A percentile compares a stretch with the other conserved stretches of the same genome.
Evolutionary conservation across 768 basidiomycete genomes (phyloP).

Genomic region (Pulveroboletus sp.): DNA sequence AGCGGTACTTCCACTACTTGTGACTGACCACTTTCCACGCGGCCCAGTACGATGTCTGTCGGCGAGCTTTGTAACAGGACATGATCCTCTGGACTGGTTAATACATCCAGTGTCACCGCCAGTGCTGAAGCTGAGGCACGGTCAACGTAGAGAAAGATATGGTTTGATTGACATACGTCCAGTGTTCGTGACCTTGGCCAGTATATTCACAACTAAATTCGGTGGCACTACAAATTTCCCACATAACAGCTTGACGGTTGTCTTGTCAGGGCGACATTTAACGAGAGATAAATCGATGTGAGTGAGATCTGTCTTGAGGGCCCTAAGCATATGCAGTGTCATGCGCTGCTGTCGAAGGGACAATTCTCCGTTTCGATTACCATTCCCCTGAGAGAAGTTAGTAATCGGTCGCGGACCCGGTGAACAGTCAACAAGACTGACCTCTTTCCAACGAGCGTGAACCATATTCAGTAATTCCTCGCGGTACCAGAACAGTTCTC

Average conservation of each 20-base stretch:
- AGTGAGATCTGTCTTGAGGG: constrained; percentile 66
- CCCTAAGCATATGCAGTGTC: constrained; percentile 76
- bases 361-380: constrained; percentile 71
- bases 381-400: constrained; percentile 59
- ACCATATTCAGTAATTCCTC: constrained; percentile 78
- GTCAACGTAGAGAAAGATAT: constrained; percentile 8
- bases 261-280: constrained; percentile 24
- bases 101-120: constrained; percentile 52
- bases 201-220: constrained; percentile 64
- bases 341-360: constrained; percentile 77
- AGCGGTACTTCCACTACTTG: constrained; percentile 53
- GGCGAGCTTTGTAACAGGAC: constrained; percentile 69
- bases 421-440: constrained; percentile 25
- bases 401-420: not conserved
- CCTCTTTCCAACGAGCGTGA: constrained; percentile 83
- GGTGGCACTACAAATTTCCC: constrained; percentile 50
- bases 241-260: constrained; percentile 13
- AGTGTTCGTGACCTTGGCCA: constrained; percentile 58
- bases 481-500: constrained; percentile 94
- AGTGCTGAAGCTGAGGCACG: constrained; percentile 45
- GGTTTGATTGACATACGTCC: constrained; percentile 48
- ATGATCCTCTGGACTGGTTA: constrained; percentile 58
- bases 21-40: constrained; percentile 53
- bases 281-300: constrained; percentile 55
- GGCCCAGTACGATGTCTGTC: constrained; percentile 60